phyloP scores from a whole-genome alignment of 805 yeast genomes.

The Saccharomycopsis schoenii region DNA sequence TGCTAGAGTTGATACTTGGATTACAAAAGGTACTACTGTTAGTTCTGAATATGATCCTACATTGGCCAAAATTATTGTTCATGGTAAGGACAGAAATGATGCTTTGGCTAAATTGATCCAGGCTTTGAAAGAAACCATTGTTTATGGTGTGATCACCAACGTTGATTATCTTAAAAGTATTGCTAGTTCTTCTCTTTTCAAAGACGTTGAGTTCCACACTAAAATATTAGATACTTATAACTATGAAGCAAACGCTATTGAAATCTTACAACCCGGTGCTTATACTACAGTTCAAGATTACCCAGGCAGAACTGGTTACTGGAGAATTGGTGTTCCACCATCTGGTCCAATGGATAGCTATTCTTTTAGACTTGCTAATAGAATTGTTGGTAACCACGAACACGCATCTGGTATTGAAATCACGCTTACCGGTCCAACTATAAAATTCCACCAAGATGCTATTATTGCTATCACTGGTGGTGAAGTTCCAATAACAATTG shows the following conservation, averaged over 20 bases:
- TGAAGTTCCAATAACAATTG: slow-evolving; percentile 37
- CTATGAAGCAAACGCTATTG: slow-evolving; percentile 77
- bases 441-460: slow-evolving; percentile 73
- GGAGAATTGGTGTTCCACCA: slow-evolving; percentile 96
- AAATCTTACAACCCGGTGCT: slow-evolving; percentile 81
- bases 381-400: slow-evolving; percentile 78
- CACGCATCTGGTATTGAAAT: slow-evolving; percentile 85
- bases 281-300: slow-evolving; percentile 95
- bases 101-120: slow-evolving; percentile 67
- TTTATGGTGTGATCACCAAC: slow-evolving; percentile 83
- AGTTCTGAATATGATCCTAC: slow-evolving; percentile 96
- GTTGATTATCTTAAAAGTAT: slow-evolving; percentile 81
- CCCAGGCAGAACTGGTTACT: slow-evolving; percentile 79
- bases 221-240: slow-evolving; percentile 75
- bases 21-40: slow-evolving; percentile 72
- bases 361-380: slow-evolving; percentile 81
- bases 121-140: slow-evolving; percentile 79
- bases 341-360: slow-evolving; percentile 97
- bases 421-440: slow-evolving; percentile 79
- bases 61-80: slow-evolving; percentile 90
- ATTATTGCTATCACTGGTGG: slow-evolving; percentile 88
- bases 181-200: slow-evolving; percentile 78
- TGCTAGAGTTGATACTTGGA: slow-evolving; percentile 97
- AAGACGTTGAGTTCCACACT: slow-evolving; percentile 73
- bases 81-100: slow-evolving; percentile 80